Base-by-base conservation (phyloP, 2,329 filamentous ascomycete genomes). In the Penicillium psychrosexuale region DNA sequence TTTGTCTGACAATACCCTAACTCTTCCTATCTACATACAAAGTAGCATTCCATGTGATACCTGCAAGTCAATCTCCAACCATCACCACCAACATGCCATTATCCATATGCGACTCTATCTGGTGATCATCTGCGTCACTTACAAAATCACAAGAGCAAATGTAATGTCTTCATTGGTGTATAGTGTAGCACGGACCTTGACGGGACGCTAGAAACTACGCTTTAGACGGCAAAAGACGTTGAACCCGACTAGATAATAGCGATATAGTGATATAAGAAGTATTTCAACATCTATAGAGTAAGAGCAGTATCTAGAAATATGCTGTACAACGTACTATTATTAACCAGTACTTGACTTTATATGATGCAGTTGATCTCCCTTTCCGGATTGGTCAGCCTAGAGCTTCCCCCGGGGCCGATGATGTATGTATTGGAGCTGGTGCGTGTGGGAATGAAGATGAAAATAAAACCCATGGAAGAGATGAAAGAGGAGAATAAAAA, bases 71-170 rank as follows among this genome's bases (percentile, higher is more conserved):
- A 42, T 42, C 13, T 9, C n/a, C 11, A 6, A 45, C 27, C 11
- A 27, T 36, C 15, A 42, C n/a, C 11, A 36, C 33, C 8, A 17
- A 49, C 22, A 22, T 47, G 46, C 11, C 46, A n/a, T 8, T 38
- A 30, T 39, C 5, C 11, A n/a, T 24, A 33, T 49, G 27, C 44
- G 47, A 50, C 47, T 42, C 13, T 51, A 51, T 44, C 57, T 50
- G 59, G 39, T 64, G 62, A 65, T 63, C 62, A 62, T 52, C 39
- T 60, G 59, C 62, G 48, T 58, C 58, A 57, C 56, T 51, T 33
- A 9, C 11, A 34, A 39, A 43, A 60, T 58, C 57, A 60, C 57
- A 58, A 55, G 57, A 43, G 42, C 51, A 44, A 34, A 42, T 8
- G n/a, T 33, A 28, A 37, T 43, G 22, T 19, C 45, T 48, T 53